Evolutionary conservation across 345 rosid species (phyloP).

Genomic region (Eutrema japonicum): DNA sequence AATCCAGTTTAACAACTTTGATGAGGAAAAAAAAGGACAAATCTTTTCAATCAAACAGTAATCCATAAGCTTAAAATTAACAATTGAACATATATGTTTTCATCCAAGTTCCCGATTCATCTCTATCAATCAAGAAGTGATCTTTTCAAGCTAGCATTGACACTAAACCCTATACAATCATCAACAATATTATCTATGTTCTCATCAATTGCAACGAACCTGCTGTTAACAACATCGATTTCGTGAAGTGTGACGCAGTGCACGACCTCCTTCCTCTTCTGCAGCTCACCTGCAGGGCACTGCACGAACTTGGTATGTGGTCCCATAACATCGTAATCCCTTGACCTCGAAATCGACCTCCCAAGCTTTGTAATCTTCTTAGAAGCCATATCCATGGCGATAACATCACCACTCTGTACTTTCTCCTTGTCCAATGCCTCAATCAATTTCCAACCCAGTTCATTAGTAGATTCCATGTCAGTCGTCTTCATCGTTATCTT

Average conservation of each 20-base stretch:
- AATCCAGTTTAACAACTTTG: too few relatives aligned
- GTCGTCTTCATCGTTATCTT: constrained; percentile 38
- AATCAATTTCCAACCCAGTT: not conserved
- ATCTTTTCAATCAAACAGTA: too few relatives aligned
- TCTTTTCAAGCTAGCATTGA: too few relatives aligned
- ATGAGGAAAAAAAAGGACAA: too few relatives aligned
- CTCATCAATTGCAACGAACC: constrained; percentile 44
- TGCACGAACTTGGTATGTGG: not conserved
- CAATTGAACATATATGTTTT: too few relatives aligned
- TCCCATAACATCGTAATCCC: constrained; percentile 94
- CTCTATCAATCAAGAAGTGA: too few relatives aligned
- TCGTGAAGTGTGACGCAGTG: constrained; percentile 91
- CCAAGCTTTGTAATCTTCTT: constrained; percentile 67
- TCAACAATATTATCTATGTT: too few relatives aligned
- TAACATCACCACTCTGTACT: constrained; percentile 8
- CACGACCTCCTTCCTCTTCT: constrained; percentile 91
- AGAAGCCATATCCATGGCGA: constrained; percentile 82
- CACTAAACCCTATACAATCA: too few relatives aligned
- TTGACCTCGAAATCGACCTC: constrained; percentile 78
- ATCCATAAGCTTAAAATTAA: too few relatives aligned
- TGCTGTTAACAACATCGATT: constrained; percentile 95
- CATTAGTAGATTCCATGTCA: constrained; percentile 81
- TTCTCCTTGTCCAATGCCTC: not conserved
- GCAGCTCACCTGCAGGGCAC: constrained; percentile 39
- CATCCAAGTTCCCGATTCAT: too few relatives aligned